phyloP scores from a whole-genome alignment of 371 early-diverging fungal genomes.

The Syncephalastrum sp. region DNA sequence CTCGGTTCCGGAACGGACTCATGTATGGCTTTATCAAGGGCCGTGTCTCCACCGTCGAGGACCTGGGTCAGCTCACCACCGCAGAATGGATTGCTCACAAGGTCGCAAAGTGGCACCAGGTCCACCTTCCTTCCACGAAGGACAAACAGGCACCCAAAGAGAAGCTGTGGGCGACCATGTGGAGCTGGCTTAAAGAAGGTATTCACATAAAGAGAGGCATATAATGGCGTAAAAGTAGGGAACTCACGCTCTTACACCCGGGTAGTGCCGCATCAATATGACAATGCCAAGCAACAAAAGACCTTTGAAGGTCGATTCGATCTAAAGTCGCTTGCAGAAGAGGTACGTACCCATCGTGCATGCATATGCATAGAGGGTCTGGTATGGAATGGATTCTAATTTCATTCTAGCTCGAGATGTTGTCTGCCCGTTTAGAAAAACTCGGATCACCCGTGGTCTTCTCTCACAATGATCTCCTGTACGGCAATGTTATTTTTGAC shows the following conservation, averaged over 20 bases:
- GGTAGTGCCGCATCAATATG: constrained; percentile 67
- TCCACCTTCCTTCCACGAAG: constrained; percentile 29
- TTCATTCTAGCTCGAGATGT: constrained; percentile 34
- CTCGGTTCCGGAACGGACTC: constrained; percentile 84
- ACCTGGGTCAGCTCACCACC: constrained; percentile 71
- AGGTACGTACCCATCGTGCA: constrained; percentile 26
- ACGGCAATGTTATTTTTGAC: constrained; percentile 85
- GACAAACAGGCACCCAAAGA: constrained; percentile 32
- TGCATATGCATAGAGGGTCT: not conserved
- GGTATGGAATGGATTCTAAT: not conserved
- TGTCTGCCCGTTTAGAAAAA: constrained; percentile 56
- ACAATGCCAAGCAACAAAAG: constrained; percentile 53
- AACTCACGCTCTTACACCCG: not conserved
- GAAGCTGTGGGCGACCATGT: constrained; percentile 74
- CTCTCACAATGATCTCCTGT: constrained; percentile 90
- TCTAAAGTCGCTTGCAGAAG: constrained; percentile 47
- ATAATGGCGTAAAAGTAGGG: no score
- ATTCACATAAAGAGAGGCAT: not conserved
- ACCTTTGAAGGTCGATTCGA: constrained; percentile 64
- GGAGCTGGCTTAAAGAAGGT: constrained; percentile 81
- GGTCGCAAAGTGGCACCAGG: constrained; percentile 82
- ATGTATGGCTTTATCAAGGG: constrained; percentile 91
- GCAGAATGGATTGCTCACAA: constrained; percentile 77
- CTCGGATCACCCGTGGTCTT: constrained; percentile 84
- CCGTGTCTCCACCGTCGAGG: constrained; percentile 59